Evolutionary conservation across 2,329 filamentous ascomycete genomes (phyloP).

Genomic region (Fusarium stilboides): DNA sequence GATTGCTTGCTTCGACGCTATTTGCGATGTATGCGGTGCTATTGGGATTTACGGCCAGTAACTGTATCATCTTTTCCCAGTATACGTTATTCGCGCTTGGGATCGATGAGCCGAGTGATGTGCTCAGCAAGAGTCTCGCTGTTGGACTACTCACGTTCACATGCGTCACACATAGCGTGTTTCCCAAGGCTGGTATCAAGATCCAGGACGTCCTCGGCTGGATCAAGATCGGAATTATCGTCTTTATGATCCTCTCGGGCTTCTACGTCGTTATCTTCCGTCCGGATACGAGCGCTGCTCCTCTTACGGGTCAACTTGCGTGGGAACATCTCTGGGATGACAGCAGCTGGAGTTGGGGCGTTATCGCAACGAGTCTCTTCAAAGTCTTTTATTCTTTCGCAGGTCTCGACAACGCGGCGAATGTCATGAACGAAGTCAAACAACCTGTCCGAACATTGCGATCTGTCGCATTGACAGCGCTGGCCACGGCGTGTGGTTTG

Average conservation of each 20-base stretch:
- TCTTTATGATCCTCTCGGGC: slow-evolving; percentile 74
- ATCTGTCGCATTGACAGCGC: slow-evolving; percentile 71
- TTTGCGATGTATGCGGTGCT: slow-evolving; percentile 75
- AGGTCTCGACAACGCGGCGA: slow-evolving; percentile 76
- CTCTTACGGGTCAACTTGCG: slow-evolving; percentile 38
- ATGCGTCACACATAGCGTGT: slow-evolving; percentile 72
- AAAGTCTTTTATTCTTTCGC: slow-evolving; percentile 80
- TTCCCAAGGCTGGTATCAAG: slow-evolving; percentile 69
- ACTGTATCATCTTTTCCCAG: slow-evolving; percentile 78
- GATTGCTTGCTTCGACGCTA: slow-evolving; percentile 75
- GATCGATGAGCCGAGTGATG: slow-evolving; percentile 64
- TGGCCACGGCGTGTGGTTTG: slow-evolving; percentile 73
- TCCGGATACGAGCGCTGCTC: slow-evolving; percentile 41
- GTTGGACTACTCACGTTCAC: slow-evolving; percentile 69
- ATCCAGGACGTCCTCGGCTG: slow-evolving; percentile 75
- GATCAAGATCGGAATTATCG: slow-evolving; percentile 72
- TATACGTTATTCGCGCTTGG: slow-evolving; percentile 74
- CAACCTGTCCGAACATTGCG: slow-evolving; percentile 77
- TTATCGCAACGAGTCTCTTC: slow-evolving; percentile 76
- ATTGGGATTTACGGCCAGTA: slow-evolving; percentile 77
- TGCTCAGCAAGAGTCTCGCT: slow-evolving; percentile 69
- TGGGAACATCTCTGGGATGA: slow-evolving; percentile 74
- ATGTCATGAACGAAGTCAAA: slow-evolving; percentile 80
- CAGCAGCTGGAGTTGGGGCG: slow-evolving; percentile 78
- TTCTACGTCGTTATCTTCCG: slow-evolving; percentile 70